Evolutionary conservation across 1,284 basidiomycete species (phyloP).

Genomic region (Chiua sp.): DNA sequence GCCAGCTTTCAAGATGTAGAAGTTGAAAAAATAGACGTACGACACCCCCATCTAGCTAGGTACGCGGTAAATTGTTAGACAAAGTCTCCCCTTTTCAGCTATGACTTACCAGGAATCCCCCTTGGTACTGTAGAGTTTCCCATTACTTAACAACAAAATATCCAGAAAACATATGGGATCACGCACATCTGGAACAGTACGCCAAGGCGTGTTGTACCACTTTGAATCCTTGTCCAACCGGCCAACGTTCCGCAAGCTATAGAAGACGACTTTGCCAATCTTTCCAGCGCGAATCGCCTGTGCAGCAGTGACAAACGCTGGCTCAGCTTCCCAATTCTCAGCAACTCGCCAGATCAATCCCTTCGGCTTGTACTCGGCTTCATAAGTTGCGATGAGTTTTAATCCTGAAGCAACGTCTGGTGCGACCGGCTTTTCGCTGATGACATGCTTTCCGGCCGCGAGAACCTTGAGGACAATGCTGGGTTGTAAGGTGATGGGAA

Average conservation of each 20-base stretch:
- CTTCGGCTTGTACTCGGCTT: constrained; percentile 65
- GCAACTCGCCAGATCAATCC: constrained; percentile 86
- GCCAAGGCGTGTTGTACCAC: constrained; percentile 85
- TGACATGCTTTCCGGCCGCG: constrained; percentile 81
- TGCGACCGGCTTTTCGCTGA: constrained; percentile 88
- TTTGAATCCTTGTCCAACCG: constrained; percentile 66
- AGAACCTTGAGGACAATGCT: constrained; percentile 64
- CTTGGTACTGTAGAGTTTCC: constrained; percentile 66
- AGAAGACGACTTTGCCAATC: constrained; percentile 69
- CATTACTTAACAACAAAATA: not conserved
- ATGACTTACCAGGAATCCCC: constrained; percentile 70
- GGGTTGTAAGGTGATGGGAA: constrained; percentile 82
- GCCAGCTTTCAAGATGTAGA: not conserved
- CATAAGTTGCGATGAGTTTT: constrained; percentile 70
- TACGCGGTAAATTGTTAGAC: not conserved
- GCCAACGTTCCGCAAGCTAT: constrained; percentile 60
- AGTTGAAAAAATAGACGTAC: constrained; percentile 48
- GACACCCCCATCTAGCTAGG: constrained; percentile 71
- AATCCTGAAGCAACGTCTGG: constrained; percentile 68
- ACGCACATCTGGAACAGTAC: constrained; percentile 79
- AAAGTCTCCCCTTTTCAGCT: not conserved
- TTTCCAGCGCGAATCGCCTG: constrained; percentile 59
- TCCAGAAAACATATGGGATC: constrained; percentile 1
- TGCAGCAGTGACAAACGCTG: constrained; percentile 57
- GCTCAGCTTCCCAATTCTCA: constrained; percentile 83